These are phyloP conservation scores for Blastomyces emzantsi DNA, from an alignment of 2,329 filamentous ascomycete species.

Conservation along the genomic window DNA sequence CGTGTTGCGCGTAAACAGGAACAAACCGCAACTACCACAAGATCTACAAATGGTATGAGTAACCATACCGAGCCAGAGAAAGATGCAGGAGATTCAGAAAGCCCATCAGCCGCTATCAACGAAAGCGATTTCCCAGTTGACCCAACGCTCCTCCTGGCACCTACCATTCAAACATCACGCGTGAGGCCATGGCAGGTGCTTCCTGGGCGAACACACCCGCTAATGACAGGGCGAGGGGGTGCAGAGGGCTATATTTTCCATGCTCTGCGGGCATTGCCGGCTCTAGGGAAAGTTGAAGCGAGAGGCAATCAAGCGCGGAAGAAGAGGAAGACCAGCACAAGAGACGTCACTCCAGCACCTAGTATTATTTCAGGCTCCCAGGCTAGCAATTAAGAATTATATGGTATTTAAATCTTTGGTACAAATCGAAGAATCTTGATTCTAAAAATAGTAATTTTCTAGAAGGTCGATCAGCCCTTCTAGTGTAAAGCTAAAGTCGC, in stretches of 20 bases:
- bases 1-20: conserved; percentile 15
- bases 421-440: too few species aligned
- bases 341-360: background rate
- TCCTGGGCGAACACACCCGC: conserved; percentile 80
- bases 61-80: conserved; percentile 8
- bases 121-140: conserved; percentile 75
- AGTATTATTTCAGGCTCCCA: background rate
- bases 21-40: conserved; percentile 31
- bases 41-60: conserved; percentile 13
- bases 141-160: conserved; percentile 70
- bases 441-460: too few species aligned
- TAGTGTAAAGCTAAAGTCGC: too few species aligned
- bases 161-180: conserved; percentile 70
- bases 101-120: conserved; percentile 19
- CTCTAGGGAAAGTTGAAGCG: conserved; percentile 70
- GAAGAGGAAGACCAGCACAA: conserved; percentile 49
- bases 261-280: conserved; percentile 68
- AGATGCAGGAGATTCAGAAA: conserved; percentile 36
- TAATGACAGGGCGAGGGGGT: conserved; percentile 84
- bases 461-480: too few species aligned
- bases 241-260: conserved; percentile 88
- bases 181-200: conserved; percentile 82
- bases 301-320: conserved; percentile 62
- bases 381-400: background rate
- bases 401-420: too few species aligned